Conservation (phyloP, 257 asterid genomes). For the Solanum appendiculatum region DNA sequence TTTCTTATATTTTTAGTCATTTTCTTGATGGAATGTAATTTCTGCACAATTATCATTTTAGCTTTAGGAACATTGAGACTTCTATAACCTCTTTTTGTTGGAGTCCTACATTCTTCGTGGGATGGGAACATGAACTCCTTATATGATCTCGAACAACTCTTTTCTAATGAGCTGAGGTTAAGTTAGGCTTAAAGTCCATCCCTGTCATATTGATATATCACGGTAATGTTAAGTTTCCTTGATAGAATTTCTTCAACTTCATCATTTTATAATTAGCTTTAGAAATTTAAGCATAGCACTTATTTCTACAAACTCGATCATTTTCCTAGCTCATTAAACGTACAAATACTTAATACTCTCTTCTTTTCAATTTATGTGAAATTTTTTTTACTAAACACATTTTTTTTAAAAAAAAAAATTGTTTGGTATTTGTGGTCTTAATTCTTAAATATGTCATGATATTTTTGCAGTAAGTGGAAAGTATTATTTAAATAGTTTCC, state of each 20-base stretch:
- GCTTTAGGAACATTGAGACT: not conserved
- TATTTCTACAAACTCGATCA: not conserved
- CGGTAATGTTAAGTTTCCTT: not conserved
- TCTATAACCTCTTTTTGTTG: not conserved
- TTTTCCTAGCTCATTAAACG: not conserved
- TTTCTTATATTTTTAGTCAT: not conserved
- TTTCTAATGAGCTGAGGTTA: not conserved
- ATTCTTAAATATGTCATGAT: not conserved
- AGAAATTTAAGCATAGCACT: not conserved
- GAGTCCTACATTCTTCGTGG: rapidly evolving
- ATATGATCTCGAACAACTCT: not conserved
- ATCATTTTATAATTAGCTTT: not conserved
- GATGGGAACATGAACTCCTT: not conserved
- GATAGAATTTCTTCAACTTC: not conserved
- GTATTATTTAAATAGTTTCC: not conserved
- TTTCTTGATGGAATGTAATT: not conserved
- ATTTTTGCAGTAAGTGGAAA: not conserved
- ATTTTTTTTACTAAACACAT: not conserved
- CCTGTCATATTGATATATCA: not conserved
- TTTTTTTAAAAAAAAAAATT: not conserved
- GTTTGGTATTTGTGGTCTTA: not conserved
- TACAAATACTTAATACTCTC: not conserved
- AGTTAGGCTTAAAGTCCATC: not conserved
- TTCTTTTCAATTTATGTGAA: not conserved
- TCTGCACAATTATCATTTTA: not conserved